A percentile compares a stretch with the other conserved stretches of the same genome.
Conservation (phyloP, 805 yeast genomes). For the Saccharomycopsis microspora region DNA sequence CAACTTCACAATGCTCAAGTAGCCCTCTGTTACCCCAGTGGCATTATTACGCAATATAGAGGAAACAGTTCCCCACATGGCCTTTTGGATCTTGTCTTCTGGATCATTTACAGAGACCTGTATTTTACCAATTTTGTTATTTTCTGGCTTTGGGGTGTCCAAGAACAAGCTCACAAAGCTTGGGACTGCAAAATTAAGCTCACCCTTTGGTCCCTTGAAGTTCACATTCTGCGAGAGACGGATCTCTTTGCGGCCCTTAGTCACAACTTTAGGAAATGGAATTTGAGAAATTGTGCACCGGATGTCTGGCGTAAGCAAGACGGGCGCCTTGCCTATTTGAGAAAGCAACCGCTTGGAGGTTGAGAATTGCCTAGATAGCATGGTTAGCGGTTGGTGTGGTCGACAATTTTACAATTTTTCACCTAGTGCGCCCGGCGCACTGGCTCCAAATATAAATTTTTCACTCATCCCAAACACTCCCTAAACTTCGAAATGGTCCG, state of each 20-base stretch:
- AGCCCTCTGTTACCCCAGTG: constrained; percentile 89
- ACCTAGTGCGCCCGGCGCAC: background rate
- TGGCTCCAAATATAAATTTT: background rate
- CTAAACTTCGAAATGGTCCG: constrained; percentile 48
- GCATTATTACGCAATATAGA: constrained; percentile 67
- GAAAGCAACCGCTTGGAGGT: constrained; percentile 28
- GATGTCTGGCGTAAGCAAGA: constrained; percentile 56
- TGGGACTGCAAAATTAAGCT: constrained; percentile 23
- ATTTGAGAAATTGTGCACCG: constrained; percentile 34
- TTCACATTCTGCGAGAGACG: constrained; percentile 53
- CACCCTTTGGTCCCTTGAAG: constrained; percentile 42
- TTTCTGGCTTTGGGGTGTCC: constrained; percentile 49
- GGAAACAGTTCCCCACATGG: constrained; percentile 95
- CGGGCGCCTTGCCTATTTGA: constrained; percentile 75
- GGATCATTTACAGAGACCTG: constrained; percentile 48
- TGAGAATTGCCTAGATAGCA: constrained; percentile 21
- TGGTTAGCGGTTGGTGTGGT: background rate
- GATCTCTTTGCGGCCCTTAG: constrained; percentile 54
- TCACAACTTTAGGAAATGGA: constrained; percentile 44
- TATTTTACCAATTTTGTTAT: constrained; percentile 26
- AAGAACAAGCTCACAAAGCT: background rate
- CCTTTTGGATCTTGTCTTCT: constrained; percentile 52
- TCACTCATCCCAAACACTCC: background rate
- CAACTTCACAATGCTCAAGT: constrained; percentile 71
- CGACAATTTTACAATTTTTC: no score